A percentile compares a stretch with the other conserved stretches of the same genome.
Conservation (phyloP, 495 filamentous ascomycete genomes). For the Bacidia gigantensis region DNA sequence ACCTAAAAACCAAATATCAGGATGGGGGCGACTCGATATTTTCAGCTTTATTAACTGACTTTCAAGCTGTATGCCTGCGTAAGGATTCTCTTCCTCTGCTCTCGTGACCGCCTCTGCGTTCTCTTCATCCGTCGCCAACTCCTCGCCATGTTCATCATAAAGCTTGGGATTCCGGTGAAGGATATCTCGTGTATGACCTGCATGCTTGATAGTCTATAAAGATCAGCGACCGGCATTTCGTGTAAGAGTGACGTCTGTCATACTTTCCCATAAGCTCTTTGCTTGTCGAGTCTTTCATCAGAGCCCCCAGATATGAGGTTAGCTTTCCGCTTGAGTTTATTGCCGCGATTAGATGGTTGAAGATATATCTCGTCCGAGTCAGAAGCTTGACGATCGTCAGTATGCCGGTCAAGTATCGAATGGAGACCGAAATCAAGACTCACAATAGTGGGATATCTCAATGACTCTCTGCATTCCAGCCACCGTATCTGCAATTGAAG, state of each 20-base stretch:
- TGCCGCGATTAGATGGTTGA: slow-evolving; percentile 72
- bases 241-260: background rate
- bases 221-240: background rate
- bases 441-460: slow-evolving; percentile 47
- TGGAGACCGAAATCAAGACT: too few species aligned
- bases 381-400: too few species aligned
- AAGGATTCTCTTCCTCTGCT: slow-evolving; percentile 68
- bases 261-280: background rate
- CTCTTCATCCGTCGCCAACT: slow-evolving; percentile 63
- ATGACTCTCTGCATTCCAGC: slow-evolving; percentile 62
- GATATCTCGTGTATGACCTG: slow-evolving; percentile 71
- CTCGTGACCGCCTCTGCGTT: slow-evolving; percentile 61
- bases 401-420: background rate
- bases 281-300: background rate
- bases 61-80: slow-evolving; percentile 67
- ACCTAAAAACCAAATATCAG: slow-evolving; percentile 33
- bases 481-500: slow-evolving; percentile 58
- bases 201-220: slow-evolving; percentile 64
- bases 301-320: slow-evolving; percentile 66
- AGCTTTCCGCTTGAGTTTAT: slow-evolving; percentile 78
- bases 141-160: slow-evolving; percentile 77
- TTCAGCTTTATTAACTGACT: slow-evolving; percentile 40
- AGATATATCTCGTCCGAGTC: slow-evolving; percentile 77
- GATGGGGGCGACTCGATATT: background rate
- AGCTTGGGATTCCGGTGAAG: slow-evolving; percentile 59